These are phyloP conservation scores for Trichoderma asperelloides DNA, from an alignment of 495 filamentous ascomycete species.

Conservation along the genomic window DNA sequence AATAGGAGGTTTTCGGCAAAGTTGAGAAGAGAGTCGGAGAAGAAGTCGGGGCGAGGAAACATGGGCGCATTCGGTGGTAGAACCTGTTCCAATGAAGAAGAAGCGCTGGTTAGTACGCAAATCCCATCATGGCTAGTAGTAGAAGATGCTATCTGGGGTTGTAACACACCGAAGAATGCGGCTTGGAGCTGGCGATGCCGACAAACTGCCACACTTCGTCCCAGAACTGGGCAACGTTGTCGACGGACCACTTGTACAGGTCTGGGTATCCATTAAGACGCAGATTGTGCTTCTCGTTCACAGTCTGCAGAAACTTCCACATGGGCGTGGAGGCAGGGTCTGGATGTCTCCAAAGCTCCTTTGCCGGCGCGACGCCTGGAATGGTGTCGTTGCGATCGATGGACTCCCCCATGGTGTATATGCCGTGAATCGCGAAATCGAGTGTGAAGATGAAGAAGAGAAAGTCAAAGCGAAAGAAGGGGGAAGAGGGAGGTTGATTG, in stretches of 20 bases:
- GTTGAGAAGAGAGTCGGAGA: slow-evolving; percentile 67
- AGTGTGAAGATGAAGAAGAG: neutral
- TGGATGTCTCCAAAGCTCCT: slow-evolving; percentile 66
- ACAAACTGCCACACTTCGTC: slow-evolving; percentile 76
- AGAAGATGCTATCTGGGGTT: too few relatives aligned
- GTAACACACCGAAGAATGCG: slow-evolving; percentile 48
- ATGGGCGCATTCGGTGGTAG: slow-evolving; percentile 55
- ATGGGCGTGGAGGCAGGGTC: slow-evolving; percentile 58
- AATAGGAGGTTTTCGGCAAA: slow-evolving; percentile 90
- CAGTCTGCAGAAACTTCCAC: slow-evolving; percentile 56
- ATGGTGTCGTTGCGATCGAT: neutral
- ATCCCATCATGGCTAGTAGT: neutral
- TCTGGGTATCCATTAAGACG: slow-evolving; percentile 55
- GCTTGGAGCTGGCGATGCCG: slow-evolving; percentile 54
- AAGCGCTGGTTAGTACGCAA: neutral
- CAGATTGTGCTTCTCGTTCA: slow-evolving; percentile 59
- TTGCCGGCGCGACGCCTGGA: slow-evolving; percentile 17
- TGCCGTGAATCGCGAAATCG: neutral
- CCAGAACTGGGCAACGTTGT: slow-evolving; percentile 73
- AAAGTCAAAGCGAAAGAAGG: neutral
- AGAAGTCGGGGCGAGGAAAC: slow-evolving; percentile 83
- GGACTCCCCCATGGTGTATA: slow-evolving; percentile 3
- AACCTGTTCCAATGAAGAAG: slow-evolving; percentile 41
- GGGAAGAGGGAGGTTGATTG: neutral
- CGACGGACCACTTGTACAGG: slow-evolving; percentile 77